Base-by-base conservation (phyloP, 2,329 filamentous ascomycete genomes). In the Diaporthe ilicicola region DNA sequence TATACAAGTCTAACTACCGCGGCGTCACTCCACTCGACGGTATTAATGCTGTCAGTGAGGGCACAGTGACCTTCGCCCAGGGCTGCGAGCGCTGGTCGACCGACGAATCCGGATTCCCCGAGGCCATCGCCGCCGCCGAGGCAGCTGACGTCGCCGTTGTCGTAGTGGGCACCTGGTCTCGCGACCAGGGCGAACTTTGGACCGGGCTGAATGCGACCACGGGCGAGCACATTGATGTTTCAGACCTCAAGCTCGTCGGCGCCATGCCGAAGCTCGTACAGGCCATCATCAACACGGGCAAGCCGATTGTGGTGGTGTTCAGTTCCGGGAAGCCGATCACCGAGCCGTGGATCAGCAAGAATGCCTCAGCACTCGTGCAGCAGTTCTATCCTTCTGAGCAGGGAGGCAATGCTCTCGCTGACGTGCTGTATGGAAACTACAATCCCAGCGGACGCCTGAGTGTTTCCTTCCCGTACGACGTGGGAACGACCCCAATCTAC, bases 341-440 rank as follows among this genome's bases (percentile, higher is more conserved):
- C 0, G 91, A 93, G 78, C 85, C 90, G 5, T 94, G 92, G 92
- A 91, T 94, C 77, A 90, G 89, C 0, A 84, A 87, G 39, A 84
- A 86, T 32, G 90, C 92, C 0, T 84, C 89, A 0, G 91, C 90
- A 0, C 85, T 94, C 0, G 82, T 94, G 0, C 92, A 94, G 77
- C 91, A 93, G 79, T 94, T 94, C 81, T 94, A 94, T 75, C 90
- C 91, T 8, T 91, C 89, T 0, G 91, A 93, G 75, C 84, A 93
- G 81, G 91, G 90, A 29, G 91, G 91, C 0, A 82, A 90, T 71
- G 91, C 90, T 1, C 84, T 93, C 1, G 91, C 91, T 0, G 89
- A 92, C 73, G 83, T 93, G 37, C 83, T 93, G 1, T 91, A 89
- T 75, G 91, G 91, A 32, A 83, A 88, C 68, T 86, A 88, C 66